Base-by-base conservation (phyloP, 345 rosid genomes). In the Linum usitatissimum region DNA sequence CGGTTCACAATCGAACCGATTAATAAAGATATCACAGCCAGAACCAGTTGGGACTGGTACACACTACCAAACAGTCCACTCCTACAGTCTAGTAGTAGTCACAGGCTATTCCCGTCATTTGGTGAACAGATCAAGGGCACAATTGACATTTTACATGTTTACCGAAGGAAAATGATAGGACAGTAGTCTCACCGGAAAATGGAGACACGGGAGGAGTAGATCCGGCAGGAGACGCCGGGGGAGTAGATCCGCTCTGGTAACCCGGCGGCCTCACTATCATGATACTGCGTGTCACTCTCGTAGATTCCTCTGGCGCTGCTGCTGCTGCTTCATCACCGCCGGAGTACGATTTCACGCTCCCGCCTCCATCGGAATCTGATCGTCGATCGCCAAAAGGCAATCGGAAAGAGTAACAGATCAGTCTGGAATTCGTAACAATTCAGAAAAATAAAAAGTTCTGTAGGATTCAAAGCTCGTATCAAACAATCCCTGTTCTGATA, bases 211-310 rank as follows among this genome's bases (percentile, higher is more conserved):
- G 88, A 62, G 95, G 77, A 19, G 95, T 85, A 17, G 97, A 85
- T 3, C 91, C 91, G 61, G 96, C 95, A 0, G 98, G 98, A 17
- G 98, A 92, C 2, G 64, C 81, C 61, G 97, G 96, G 7, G 96
- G 87, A 61, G 28, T 23, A 23, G 97, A 83, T 40, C 84, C 79
- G 49, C 66, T 62, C 82, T 81, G 96, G 68, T 81, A 80, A 0
- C 96, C 99, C 0, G 96, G 94, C 56, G 97, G 97, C 60, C 84
- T 93, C 28, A 93, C 71, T 57, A 93, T 89, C 85, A 85, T 93
- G 68, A 93, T 93, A 68, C 88, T 80, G 4, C 96, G 78, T 21
- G 99, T 85, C 63, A 93, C 91, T 80, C 64, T 90, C 64, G 66
- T 67, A 15, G 73, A 65, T 34, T 76, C 93, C 62, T 59, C 76